Conservation (phyloP, 495 filamentous ascomycete species). For the Pseudevernia furfuracea region DNA sequence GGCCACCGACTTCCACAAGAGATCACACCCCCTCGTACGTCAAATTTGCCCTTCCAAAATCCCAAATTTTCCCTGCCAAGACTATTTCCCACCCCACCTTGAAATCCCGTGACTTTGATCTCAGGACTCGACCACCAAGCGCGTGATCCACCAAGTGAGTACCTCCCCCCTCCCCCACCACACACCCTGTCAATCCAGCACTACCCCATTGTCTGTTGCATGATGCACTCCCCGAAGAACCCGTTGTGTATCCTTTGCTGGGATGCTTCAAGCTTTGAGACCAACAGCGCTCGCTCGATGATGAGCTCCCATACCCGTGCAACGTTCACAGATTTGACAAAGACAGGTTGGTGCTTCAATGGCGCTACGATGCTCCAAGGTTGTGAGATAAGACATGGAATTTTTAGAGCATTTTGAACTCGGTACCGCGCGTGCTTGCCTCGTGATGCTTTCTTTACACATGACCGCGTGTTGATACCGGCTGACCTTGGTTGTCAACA, state of each 20-base stretch:
- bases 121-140: slow-evolving; percentile 14
- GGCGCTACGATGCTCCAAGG: slow-evolving; percentile 3
- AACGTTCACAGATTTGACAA: background rate
- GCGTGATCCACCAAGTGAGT: slow-evolving; percentile 18
- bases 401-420: slow-evolving; percentile 7
- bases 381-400: slow-evolving; percentile 8
- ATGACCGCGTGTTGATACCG: slow-evolving; percentile 19
- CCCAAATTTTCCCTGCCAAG: background rate
- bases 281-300: background rate
- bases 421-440: slow-evolving; percentile 17
- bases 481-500: slow-evolving; percentile 9
- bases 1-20: background rate
- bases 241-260: background rate
- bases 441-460: slow-evolving; percentile 16
- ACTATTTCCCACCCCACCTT: slow-evolving; percentile 5
- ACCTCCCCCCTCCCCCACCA: background rate
- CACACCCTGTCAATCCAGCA: background rate
- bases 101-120: slow-evolving; percentile 17
- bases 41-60: background rate
- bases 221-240: background rate
- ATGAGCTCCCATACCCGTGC: background rate
- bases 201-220: background rate
- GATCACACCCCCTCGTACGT: slow-evolving; percentile 5
- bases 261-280: background rate
- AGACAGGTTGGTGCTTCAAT: background rate